phyloP scores from a whole-genome alignment of 768 basidiomycete genomes.

The Rickenella mellea region DNA sequence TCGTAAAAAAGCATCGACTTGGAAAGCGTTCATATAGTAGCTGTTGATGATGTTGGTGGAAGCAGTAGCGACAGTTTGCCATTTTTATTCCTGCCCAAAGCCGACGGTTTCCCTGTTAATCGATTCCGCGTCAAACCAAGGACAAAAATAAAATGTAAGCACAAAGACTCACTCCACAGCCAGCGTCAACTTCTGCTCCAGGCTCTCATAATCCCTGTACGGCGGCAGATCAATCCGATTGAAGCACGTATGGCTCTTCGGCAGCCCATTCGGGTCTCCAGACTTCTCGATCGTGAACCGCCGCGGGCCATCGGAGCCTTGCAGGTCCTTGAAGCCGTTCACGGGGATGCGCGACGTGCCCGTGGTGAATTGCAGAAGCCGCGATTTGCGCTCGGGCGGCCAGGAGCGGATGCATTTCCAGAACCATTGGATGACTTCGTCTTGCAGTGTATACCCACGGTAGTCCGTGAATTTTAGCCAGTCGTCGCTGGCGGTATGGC shows the following conservation, averaged over 20 bases:
- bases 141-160: conserved; percentile 5
- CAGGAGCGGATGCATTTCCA: conserved; percentile 98
- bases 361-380: conserved; percentile 92
- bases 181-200: conserved; percentile 92
- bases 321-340: conserved; percentile 97
- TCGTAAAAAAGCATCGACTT: neutral
- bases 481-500: conserved; percentile 70
- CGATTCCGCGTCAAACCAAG: conserved; percentile 6
- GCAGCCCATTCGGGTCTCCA: conserved; percentile 91
- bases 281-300: conserved; percentile 99
- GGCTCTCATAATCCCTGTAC: conserved; percentile 88
- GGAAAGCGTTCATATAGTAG: conserved; percentile 6
- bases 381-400: conserved; percentile 97
- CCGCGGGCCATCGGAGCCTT: conserved; percentile 94
- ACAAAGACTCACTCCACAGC: conserved; percentile 74
- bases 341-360: conserved; percentile 96
- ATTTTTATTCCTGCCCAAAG: conserved; percentile 90
- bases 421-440: conserved; percentile 99
- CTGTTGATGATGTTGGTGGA: neutral
- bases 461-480: conserved; percentile 99
- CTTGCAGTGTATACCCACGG: conserved; percentile 89
- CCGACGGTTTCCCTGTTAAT: conserved; percentile 76
- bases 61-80: too few species aligned
- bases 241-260: conserved; percentile 96
- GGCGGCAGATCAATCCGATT: conserved; percentile 95